Evolutionary conservation across 768 basidiomycete species (phyloP).

Genomic region (Leucocoprinus birnbaumii): DNA sequence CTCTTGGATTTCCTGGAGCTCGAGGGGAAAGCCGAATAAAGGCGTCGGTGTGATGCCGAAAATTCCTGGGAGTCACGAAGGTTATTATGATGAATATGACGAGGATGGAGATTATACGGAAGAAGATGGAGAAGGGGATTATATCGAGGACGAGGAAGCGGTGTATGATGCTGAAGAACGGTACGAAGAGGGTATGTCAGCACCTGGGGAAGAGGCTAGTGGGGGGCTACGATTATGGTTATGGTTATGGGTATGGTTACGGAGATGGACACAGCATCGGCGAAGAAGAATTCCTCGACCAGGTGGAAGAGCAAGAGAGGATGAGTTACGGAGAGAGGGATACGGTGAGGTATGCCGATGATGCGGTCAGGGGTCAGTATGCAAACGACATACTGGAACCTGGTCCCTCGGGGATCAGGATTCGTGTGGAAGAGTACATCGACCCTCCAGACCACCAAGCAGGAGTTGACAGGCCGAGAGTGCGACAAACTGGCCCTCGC

Average conservation of each 20-base stretch:
- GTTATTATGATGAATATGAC: constrained; percentile 20
- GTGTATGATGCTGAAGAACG: constrained; percentile 22
- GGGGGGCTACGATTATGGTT: constrained; percentile 27
- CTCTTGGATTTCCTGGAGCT: constrained; percentile 2
- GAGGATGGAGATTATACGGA: constrained; percentile 18
- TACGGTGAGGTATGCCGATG: constrained; percentile 7
- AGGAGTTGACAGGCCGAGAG: no score
- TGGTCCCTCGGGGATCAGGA: constrained; percentile 1
- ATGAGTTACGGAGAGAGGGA: constrained; percentile 1
- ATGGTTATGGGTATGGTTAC: constrained; percentile 16
- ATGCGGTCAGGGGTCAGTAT: background rate
- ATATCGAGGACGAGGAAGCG: constrained; percentile 22
- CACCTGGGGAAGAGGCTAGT: constrained; percentile 26
- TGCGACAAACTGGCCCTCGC: no score
- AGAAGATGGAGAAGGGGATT: no score
- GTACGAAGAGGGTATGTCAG: constrained; percentile 15
- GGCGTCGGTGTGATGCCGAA: constrained; percentile 34
- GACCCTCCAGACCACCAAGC: background rate
- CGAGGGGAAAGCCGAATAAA: constrained; percentile 8
- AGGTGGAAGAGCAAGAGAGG: no score
- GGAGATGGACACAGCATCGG: constrained; percentile 12
- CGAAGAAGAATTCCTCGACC: no score
- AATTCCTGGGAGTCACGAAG: constrained; percentile 37
- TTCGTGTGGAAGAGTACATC: background rate
- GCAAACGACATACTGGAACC: background rate